Percentiles rank a stretch among this genome's conserved stretches.
Evolutionary conservation across 257 asterid genomes (phyloP).

Genomic region (Cordia subcordata): DNA sequence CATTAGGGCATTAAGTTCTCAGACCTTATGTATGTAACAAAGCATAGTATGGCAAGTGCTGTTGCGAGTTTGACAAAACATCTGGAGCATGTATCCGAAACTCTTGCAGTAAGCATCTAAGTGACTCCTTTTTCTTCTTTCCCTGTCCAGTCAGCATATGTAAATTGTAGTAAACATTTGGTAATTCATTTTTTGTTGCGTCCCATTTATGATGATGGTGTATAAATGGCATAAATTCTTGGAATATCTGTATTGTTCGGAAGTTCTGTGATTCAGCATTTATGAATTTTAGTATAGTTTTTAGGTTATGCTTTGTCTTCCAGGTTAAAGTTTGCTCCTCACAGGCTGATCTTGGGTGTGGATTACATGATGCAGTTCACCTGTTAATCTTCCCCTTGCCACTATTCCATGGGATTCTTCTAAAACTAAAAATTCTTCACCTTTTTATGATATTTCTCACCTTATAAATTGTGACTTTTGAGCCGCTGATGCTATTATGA

Average conservation of each 20-base stretch:
- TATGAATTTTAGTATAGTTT: no score
- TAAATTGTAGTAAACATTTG: no score
- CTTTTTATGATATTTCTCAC: background rate
- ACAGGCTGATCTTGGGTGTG: background rate
- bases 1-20: slow-evolving; percentile 80
- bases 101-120: slow-evolving; percentile 68
- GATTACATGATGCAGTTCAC: background rate
- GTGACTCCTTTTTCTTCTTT: background rate
- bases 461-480: background rate
- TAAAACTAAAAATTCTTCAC: background rate
- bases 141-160: background rate
- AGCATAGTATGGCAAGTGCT: slow-evolving; percentile 76
- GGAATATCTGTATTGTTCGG: no score
- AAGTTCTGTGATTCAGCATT: no score
- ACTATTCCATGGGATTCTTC: background rate
- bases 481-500: background rate
- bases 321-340: no score
- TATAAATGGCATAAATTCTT: no score
- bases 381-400: no score
- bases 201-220: no score
- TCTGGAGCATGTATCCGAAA: slow-evolving; percentile 75
- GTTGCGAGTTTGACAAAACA: slow-evolving; percentile 82
- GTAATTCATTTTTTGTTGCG: background rate
- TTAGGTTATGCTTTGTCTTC: no score
- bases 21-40: slow-evolving; percentile 91